Evolutionary conservation across 768 basidiomycete genomes (phyloP).

Genomic region (Omphalotus guepiniiformis): DNA sequence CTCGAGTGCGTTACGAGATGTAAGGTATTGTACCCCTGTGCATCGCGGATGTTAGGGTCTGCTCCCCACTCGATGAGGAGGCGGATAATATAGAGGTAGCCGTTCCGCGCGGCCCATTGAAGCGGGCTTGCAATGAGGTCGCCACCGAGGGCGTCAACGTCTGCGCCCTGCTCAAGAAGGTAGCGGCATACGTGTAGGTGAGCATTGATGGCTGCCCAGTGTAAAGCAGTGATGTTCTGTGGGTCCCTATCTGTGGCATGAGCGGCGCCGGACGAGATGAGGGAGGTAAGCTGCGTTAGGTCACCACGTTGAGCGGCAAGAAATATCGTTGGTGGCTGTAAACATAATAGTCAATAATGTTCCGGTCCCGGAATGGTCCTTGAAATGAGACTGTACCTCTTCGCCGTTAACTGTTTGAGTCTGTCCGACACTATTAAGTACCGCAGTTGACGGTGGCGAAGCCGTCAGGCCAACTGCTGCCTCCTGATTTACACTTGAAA

Average conservation of each 20-base stretch:
- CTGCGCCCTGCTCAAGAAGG: conserved; percentile 88
- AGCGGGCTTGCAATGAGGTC: conserved; percentile 92
- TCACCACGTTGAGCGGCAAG: conserved; percentile 88
- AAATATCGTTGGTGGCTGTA: too few species aligned
- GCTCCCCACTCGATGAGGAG: conserved; percentile 86
- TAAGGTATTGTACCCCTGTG: conserved; percentile 93
- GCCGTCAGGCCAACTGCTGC: too few species aligned
- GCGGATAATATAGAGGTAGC: conserved; percentile 94
- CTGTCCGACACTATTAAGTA: too few species aligned
- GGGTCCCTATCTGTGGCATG: conserved; percentile 76
- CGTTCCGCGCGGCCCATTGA: conserved; percentile 98
- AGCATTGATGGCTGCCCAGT: conserved; percentile 98
- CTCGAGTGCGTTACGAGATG: conserved; percentile 95
- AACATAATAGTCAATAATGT: too few species aligned
- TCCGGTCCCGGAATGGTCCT: too few species aligned
- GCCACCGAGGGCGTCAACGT: conserved; percentile 91
- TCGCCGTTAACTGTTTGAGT: too few species aligned
- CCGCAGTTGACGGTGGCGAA: too few species aligned
- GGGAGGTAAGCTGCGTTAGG: conserved; percentile 52
- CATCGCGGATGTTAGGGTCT: conserved; percentile 87
- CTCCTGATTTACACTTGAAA: too few species aligned
- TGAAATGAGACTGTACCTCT: too few species aligned
- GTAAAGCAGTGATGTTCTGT: conserved; percentile 91
- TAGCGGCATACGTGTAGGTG: conserved; percentile 86
- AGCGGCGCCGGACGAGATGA: conserved; percentile 69